A percentile compares a stretch with the other conserved stretches of the same genome.
These are phyloP conservation scores for Diaporthe citri DNA, from an alignment of 2,329 filamentous ascomycete species.

Conservation along the genomic window DNA sequence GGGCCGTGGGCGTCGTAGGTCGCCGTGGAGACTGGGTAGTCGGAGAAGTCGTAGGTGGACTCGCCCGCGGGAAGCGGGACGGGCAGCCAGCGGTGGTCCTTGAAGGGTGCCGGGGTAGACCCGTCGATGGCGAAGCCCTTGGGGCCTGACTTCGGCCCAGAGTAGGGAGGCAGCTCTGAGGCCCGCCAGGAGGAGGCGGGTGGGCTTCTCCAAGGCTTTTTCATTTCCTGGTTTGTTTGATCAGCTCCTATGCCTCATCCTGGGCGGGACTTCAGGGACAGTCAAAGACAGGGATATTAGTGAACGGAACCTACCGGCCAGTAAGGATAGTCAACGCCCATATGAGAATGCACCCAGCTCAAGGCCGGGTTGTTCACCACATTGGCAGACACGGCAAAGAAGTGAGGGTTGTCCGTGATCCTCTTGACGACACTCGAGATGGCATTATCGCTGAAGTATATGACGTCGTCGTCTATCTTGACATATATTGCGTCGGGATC, in stretches of 20 bases:
- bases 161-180: conserved; percentile 53
- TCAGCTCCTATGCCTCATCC: background rate
- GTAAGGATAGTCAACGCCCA: conserved; percentile 65
- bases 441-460: conserved; percentile 53
- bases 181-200: conserved; percentile 54
- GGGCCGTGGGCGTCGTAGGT: conserved; percentile 61
- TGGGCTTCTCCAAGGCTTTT: conserved; percentile 38
- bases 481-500: conserved; percentile 56
- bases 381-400: conserved; percentile 66
- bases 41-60: conserved; percentile 53
- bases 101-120: conserved; percentile 52
- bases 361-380: conserved; percentile 69
- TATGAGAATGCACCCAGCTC: conserved; percentile 66
- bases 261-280: no score
- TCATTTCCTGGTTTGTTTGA: background rate
- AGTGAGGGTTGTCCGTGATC: conserved; percentile 63
- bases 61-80: conserved; percentile 51
- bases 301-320: conserved; percentile 54
- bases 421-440: conserved; percentile 67
- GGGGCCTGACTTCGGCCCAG: conserved; percentile 44
- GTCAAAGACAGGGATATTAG: background rate
- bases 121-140: conserved; percentile 47
- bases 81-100: conserved; percentile 65
- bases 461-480: conserved; percentile 60
- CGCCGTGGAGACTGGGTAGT: conserved; percentile 61